These are phyloP conservation scores for Knoxdaviesia proteae DNA, from an alignment of 2,329 filamentous ascomycete genomes.

Conservation along the genomic window DNA sequence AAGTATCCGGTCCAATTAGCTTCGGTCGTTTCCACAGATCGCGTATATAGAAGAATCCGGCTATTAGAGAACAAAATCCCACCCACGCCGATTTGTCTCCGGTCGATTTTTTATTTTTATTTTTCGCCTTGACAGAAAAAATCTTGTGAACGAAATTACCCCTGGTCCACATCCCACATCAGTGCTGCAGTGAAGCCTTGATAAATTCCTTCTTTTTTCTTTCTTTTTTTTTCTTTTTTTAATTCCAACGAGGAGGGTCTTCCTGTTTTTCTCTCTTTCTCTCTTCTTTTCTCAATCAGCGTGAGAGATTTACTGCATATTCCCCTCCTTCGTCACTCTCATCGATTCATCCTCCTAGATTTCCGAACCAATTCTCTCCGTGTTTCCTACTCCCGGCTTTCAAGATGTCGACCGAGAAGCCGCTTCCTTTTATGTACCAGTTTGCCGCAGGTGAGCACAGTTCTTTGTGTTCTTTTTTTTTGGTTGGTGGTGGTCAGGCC, in stretches of 20 bases:
- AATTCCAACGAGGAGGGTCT: not conserved
- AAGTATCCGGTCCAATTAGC: no score
- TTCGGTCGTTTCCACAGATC: no score
- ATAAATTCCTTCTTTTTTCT: not conserved
- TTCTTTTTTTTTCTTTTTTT: constrained; percentile 1
- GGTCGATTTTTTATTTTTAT: not conserved
- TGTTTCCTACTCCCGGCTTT: constrained; percentile 6
- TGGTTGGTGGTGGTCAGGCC: not conserved
- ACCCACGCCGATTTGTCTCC: not conserved
- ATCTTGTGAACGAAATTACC: no score
- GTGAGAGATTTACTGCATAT: not conserved
- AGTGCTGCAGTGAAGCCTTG: no score
- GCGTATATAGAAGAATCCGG: no score
- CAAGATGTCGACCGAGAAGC: constrained; percentile 45
- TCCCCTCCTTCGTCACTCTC: not conserved
- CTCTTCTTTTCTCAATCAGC: not conserved
- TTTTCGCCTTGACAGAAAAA: not conserved
- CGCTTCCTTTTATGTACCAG: constrained; percentile 83
- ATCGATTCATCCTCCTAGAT: not conserved
- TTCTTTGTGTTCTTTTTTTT: not conserved
- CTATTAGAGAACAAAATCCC: no score
- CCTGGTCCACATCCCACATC: no score
- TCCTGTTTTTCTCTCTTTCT: not conserved
- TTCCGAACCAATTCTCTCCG: not conserved
- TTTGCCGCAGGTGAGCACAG: constrained; percentile 55